Evolutionary conservation across 306 rosid species (phyloP), one percentile per base, ranked within the genome.

Genomic region (Vigna hirtella): DNA sequence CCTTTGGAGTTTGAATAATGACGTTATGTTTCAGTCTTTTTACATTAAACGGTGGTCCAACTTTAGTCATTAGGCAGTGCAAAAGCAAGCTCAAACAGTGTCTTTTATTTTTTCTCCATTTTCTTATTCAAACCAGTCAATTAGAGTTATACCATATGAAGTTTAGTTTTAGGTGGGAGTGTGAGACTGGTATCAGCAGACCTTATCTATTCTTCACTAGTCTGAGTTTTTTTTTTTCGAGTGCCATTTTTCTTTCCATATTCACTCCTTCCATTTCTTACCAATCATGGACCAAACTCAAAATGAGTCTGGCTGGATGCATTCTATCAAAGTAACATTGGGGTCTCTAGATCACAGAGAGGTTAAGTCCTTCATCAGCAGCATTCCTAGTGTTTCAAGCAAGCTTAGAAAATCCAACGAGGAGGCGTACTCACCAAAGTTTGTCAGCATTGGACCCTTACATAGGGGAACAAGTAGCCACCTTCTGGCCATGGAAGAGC

Each of bases 341-440:
- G 81, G 81, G 22, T 76, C 85, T 75, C 68, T 81, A 28, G 81
- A 68, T 50, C 81, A 81, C 9, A 69, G 85, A 20, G 85, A 69
- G 50, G 85, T 81, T 20, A 62, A 81, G 9, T 68, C 81, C 7
- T 81, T 80, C 79, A 80, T 73, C 32, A 53, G 80, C 53, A 81
- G 85, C 77, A 70, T 85, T 42, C 57, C 73, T 1, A 56, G 52
- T 45, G 88, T 85, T 15, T 56, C 82, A 52, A 12, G 26, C 24
- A 69, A 66, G 53, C 83, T 81, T 64, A 61, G 70, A 38, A 79
- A 74, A 38, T 51, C 72, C 40, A 70, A 70, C 4, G 84, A 85
- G 5, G 83, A 74, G 14, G 73, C 83, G 1, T 74, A 78, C 78
- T 73, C 26, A 6, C 88, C 85, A 1, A 83, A 67, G 45, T 65